These are phyloP conservation scores for Cucumis cinereus DNA, from an alignment of 306 rosid genomes.

Conservation along the genomic window DNA sequence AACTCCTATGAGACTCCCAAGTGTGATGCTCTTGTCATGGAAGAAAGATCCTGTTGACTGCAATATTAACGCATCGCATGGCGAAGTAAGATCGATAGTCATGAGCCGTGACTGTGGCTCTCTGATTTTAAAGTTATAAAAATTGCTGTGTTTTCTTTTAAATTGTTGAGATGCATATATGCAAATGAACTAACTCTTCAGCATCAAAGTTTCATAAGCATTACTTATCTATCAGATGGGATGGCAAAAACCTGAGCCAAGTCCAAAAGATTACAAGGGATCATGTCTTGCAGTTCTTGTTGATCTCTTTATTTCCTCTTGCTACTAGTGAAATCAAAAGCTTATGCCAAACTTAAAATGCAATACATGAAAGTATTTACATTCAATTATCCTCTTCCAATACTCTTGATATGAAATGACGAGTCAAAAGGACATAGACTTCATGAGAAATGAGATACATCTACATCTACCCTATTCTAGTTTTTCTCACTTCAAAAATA, in stretches of 20 bases:
- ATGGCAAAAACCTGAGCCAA: not conserved
- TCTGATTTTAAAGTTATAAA: not conserved
- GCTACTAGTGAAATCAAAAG: not conserved
- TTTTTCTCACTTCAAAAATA: not conserved
- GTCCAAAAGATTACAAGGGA: not conserved
- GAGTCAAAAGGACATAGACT: not conserved
- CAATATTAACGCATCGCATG: not conserved
- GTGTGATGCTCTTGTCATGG: slow-evolving; percentile 57
- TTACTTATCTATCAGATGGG: not conserved
- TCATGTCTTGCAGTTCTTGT: not conserved
- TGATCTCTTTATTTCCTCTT: not conserved
- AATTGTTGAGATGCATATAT: not conserved
- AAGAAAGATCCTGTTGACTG: slow-evolving; percentile 76
- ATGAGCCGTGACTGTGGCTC: not conserved
- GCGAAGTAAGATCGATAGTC: slow-evolving; percentile 4
- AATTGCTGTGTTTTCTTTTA: not conserved
- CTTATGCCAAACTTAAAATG: not conserved
- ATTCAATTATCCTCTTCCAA: not conserved
- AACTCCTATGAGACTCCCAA: slow-evolving; percentile 65
- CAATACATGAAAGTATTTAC: not conserved
- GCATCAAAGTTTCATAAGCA: not conserved
- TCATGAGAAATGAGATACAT: not conserved
- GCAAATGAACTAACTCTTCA: not conserved
- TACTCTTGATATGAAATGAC: not conserved
- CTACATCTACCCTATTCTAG: too few relatives aligned